A percentile compares a stretch with the other conserved stretches of the same genome.
These are phyloP conservation scores for Protomyces macrosporus DNA, from an alignment of 1,139 yeast species.

Conservation along the genomic window DNA sequence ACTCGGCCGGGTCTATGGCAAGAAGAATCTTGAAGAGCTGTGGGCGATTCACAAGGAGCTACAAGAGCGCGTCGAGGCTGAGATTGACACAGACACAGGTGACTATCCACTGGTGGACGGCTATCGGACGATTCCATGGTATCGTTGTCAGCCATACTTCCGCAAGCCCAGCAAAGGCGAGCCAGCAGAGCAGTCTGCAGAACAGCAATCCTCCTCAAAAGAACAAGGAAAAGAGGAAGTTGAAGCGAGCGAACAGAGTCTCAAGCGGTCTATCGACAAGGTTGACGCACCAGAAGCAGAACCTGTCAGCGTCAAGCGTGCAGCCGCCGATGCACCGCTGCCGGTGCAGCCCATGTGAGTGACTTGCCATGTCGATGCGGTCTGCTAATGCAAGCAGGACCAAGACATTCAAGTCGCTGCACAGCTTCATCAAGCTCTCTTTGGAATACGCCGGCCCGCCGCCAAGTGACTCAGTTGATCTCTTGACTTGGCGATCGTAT, in stretches of 20 bases:
- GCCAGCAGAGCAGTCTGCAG: background rate
- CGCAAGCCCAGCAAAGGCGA: slow-evolving; percentile 51
- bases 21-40: slow-evolving; percentile 41
- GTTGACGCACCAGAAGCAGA: background rate
- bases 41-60: slow-evolving; percentile 43
- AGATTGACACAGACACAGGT: background rate
- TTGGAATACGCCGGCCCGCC: background rate
- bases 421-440: background rate
- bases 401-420: background rate
- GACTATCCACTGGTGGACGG: slow-evolving; percentile 57
- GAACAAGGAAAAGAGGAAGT: background rate
- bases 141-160: slow-evolving; percentile 96
- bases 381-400: background rate
- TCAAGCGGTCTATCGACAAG: slow-evolving; percentile 11
- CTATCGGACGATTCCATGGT: slow-evolving; percentile 81
- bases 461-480: background rate
- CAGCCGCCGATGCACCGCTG: background rate
- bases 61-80: slow-evolving; percentile 52
- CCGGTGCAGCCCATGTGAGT: background rate
- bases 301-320: background rate
- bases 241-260: background rate
- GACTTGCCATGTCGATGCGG: background rate
- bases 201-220: background rate
- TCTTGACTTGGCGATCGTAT: background rate
- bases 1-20: slow-evolving; percentile 51